phyloP scores from a whole-genome alignment of 306 rosid species.

The Casuarina glauca region DNA sequence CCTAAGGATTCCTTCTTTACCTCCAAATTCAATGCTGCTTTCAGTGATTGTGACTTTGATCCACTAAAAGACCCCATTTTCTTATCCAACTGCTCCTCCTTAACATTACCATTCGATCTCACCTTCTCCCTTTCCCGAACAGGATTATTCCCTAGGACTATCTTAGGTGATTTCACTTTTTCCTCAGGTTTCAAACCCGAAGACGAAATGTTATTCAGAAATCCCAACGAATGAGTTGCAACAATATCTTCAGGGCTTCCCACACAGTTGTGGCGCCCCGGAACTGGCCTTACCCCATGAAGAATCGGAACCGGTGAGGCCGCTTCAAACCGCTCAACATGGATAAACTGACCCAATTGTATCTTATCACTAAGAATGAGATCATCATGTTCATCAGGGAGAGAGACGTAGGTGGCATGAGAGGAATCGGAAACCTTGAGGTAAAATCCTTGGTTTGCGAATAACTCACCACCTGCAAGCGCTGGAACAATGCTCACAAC shows the following conservation, averaged over 20 bases:
- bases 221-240: slow-evolving; percentile 74
- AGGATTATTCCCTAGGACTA: slow-evolving; percentile 33
- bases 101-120: slow-evolving; percentile 44
- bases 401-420: slow-evolving; percentile 92
- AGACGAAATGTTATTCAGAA: slow-evolving; percentile 47
- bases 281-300: slow-evolving; percentile 87
- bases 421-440: slow-evolving; percentile 96
- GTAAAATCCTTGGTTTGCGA: slow-evolving; percentile 87
- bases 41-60: slow-evolving; percentile 52
- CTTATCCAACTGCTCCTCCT: slow-evolving; percentile 59
- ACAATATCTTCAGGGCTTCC: slow-evolving; percentile 96
- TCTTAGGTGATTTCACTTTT: slow-evolving; percentile 47
- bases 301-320: slow-evolving; percentile 94
- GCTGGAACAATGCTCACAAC: slow-evolving; percentile 98
- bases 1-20: slow-evolving; percentile 63
- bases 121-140: slow-evolving; percentile 47
- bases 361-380: slow-evolving; percentile 96
- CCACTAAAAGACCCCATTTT: slow-evolving; percentile 40
- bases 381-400: slow-evolving; percentile 93
- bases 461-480: slow-evolving; percentile 84
- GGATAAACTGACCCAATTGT: slow-evolving; percentile 90
- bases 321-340: slow-evolving; percentile 82
- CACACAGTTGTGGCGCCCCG: slow-evolving; percentile 90
- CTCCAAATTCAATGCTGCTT: slow-evolving; percentile 47
- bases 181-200: slow-evolving; percentile 40